phyloP scores from a whole-genome alignment of 108 stramenopile species.

The Cyclotella cryptica region DNA sequence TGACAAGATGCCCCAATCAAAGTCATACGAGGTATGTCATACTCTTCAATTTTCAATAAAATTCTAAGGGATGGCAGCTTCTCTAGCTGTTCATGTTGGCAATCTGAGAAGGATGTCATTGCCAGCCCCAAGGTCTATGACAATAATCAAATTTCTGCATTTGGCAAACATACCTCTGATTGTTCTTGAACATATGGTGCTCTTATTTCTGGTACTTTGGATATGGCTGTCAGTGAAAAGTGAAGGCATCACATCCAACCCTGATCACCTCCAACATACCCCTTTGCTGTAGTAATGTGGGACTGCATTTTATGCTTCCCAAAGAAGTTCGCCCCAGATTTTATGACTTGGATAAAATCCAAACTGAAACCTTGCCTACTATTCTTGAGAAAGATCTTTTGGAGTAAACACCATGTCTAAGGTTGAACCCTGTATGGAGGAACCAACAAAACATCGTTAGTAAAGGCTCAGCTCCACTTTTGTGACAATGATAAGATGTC shows the following conservation, averaged over 20 bases:
- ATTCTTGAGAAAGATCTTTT: not conserved
- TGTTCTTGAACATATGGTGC: not conserved
- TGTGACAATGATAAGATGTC: constrained; percentile 1
- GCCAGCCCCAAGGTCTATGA: not conserved
- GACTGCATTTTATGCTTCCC: not conserved
- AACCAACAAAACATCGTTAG: not conserved
- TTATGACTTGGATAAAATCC: not conserved
- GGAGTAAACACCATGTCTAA: constrained; percentile 2
- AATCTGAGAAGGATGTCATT: not conserved
- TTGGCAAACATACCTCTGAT: not conserved
- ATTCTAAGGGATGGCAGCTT: not conserved
- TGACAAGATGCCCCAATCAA: not conserved
- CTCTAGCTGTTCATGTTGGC: not conserved
- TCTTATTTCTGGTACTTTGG: too few relatives aligned
- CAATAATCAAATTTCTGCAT: not conserved
- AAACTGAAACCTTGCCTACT: constrained; percentile 2
- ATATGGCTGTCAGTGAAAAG: too few relatives aligned
- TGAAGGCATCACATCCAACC: too few relatives aligned
- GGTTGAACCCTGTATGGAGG: not conserved
- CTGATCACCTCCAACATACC: not conserved
- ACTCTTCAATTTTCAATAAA: not conserved
- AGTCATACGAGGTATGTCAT: not conserved
- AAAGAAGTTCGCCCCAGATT: not conserved
- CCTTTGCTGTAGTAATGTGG: not conserved
- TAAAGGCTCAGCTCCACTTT: not conserved